These are phyloP conservation scores for Martiniozyma asiatica DNA, from an alignment of 1,139 yeast genomes.

Conservation along the genomic window DNA sequence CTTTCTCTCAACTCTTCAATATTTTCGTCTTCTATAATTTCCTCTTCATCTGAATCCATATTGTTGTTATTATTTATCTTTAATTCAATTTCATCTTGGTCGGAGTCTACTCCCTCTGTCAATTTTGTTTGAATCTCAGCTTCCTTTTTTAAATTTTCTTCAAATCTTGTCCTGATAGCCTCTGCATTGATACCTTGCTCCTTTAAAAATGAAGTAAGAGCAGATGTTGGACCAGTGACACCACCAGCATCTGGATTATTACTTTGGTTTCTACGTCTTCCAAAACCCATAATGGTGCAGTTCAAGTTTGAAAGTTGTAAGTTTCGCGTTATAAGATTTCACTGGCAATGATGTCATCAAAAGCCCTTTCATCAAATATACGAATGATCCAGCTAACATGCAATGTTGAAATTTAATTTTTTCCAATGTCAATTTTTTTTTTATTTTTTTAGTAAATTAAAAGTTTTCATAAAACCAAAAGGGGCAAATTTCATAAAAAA, in stretches of 20 bases:
- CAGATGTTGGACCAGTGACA: constrained; percentile 70
- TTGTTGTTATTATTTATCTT: constrained; percentile 7
- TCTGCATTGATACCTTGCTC: constrained; percentile 84
- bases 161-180: constrained; percentile 56
- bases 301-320: no score
- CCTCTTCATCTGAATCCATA: constrained; percentile 20
- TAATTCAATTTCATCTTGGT: constrained; percentile 9
- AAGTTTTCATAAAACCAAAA: no score
- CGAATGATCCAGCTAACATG: no score
- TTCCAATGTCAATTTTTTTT: no score
- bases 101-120: neutral
- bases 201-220: constrained; percentile 61
- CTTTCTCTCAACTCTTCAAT: constrained; percentile 5
- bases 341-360: no score
- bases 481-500: no score
- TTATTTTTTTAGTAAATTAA: no score
- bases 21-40: constrained; percentile 23
- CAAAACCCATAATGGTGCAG: constrained; percentile 13
- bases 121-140: constrained; percentile 6
- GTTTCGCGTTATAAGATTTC: no score
- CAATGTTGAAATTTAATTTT: no score
- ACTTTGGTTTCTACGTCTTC: constrained; percentile 14
- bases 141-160: constrained; percentile 20
- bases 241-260: constrained; percentile 20
- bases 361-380: no score